These are phyloP conservation scores for Odontarrhena argentea DNA, from an alignment of 345 rosid genomes.

Conservation along the genomic window DNA sequence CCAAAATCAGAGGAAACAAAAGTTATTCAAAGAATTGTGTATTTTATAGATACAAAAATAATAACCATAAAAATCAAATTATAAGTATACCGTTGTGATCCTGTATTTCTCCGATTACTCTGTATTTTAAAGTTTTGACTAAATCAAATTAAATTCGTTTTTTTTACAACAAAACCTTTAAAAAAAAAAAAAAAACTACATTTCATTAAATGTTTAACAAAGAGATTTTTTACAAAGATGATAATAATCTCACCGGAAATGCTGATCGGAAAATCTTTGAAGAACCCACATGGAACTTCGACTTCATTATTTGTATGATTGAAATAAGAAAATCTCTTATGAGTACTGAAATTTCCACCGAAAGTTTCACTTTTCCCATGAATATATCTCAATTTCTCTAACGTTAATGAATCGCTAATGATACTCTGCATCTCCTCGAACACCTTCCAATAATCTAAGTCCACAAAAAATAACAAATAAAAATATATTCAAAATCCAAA, in stretches of 20 bases:
- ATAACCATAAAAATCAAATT: background rate
- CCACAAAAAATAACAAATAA: background rate
- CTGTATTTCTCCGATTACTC: slow-evolving; percentile 24
- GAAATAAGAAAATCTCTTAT: slow-evolving; percentile 65
- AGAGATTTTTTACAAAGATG: background rate
- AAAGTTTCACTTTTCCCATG: slow-evolving; percentile 52
- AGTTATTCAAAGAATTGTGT: background rate
- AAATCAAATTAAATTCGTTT: background rate
- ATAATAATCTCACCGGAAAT: slow-evolving; percentile 54
- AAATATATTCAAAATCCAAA: no score
- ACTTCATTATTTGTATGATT: slow-evolving; percentile 39
- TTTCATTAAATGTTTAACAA: no score
- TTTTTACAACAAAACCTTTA: background rate
- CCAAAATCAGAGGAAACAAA: slow-evolving; percentile 1
- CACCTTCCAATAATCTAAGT: slow-evolving; percentile 63
- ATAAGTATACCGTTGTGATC: slow-evolving; percentile 5
- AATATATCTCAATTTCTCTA: slow-evolving; percentile 54
- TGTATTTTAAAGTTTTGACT: slow-evolving; percentile 22
- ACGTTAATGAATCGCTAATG: slow-evolving; percentile 42
- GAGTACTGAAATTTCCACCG: slow-evolving; percentile 66
- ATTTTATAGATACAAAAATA: background rate
- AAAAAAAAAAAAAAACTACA: no score
- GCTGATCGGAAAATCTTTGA: slow-evolving; percentile 60
- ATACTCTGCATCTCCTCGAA: slow-evolving; percentile 55
- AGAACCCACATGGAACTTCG: slow-evolving; percentile 81